Evolutionary conservation across 139 green algal species (phyloP).

Genomic region (Micractinium conductrix): DNA sequence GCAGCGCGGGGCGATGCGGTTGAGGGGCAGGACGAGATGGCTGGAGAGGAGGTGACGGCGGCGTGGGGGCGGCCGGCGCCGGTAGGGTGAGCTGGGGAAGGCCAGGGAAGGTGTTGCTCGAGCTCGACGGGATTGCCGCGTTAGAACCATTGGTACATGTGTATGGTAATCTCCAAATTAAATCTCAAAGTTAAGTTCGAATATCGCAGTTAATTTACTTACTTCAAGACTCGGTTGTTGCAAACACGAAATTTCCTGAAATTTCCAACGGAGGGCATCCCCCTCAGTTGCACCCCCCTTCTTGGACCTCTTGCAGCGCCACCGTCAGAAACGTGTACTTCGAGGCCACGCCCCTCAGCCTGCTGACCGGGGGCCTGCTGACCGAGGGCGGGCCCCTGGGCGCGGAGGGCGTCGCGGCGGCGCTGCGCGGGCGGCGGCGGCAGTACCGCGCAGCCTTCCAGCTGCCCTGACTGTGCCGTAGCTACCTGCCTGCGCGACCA

Average conservation of each 20-base stretch:
- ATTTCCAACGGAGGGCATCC: no score
- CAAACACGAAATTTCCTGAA: no score
- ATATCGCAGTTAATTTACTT: no score
- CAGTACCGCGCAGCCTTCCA: slow-evolving; percentile 19
- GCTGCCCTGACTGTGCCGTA: not conserved
- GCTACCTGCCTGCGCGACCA: no score
- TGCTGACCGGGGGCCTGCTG: slow-evolving; percentile 41
- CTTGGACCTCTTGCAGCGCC: not conserved
- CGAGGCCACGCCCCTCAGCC: slow-evolving; percentile 42
- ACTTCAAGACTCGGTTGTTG: no score
- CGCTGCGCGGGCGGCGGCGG: not conserved
- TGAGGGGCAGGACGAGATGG: slow-evolving; percentile 8
- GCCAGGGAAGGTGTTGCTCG: no score
- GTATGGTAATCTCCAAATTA: no score
- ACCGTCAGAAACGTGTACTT: slow-evolving; percentile 56
- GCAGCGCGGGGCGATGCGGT: no score
- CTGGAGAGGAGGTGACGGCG: not conserved
- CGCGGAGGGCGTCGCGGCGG: not conserved
- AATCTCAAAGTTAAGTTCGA: no score
- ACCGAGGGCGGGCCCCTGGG: slow-evolving; percentile 36
- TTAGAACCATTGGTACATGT: no score
- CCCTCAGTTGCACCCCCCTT: not conserved
- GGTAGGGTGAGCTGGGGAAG: not conserved
- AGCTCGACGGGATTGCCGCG: no score
- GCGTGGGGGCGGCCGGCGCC: not conserved